Evolutionary conservation across 192 early-diverging fungal genomes (phyloP), one percentile per base, ranked within the genome.

Genomic region (Coemansia sp.): DNA sequence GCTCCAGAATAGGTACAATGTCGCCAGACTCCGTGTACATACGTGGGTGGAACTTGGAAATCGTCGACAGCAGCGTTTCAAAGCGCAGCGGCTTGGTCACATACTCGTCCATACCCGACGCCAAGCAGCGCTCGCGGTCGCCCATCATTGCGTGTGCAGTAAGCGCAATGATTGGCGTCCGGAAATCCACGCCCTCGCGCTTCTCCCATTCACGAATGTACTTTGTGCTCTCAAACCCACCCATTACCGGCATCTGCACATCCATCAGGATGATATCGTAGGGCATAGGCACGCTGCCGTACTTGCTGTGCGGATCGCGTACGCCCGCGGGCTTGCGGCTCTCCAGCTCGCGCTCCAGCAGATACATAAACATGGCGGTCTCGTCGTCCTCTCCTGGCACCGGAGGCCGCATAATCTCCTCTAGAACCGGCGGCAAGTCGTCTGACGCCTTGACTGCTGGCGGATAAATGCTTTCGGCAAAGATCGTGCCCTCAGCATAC

Each of bases 101-200:
- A 48, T 87, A 87, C 57, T 85, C 86, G 55, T 88, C 91, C 92
- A 94, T 92, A 9, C 90, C 91, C 21, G 88, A 78, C 16, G 81
- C 74, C 55, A 94, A 69, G 61, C 92, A 92, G 61, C 87, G 87
- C 63, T 94, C 90, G 53, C 90, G 83, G 66, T 94, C 92, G 16
- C 90, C 89, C 58, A 89, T 84, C 88, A 92, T 91, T n/a, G 91
- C 92, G 57, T 91, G 88, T 0, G 92, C 92, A 1, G 92, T 92
- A 50, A 94, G 65, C 6, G 90, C 92, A 54, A 91, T 85, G 44
- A 94, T 92, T 0, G 90, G 90, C 15, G 86, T 87, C 30, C 80
- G 80, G 69, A 76, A 80, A 40, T 72, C 76, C 6, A 81, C 65
- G 18, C 70, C 71, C 45, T 72, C 81, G 28, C 30, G 47, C 46